Evolutionary conservation across 2,329 filamentous ascomycete genomes (phyloP).

Genomic region (Fonsecaea nubica): DNA sequence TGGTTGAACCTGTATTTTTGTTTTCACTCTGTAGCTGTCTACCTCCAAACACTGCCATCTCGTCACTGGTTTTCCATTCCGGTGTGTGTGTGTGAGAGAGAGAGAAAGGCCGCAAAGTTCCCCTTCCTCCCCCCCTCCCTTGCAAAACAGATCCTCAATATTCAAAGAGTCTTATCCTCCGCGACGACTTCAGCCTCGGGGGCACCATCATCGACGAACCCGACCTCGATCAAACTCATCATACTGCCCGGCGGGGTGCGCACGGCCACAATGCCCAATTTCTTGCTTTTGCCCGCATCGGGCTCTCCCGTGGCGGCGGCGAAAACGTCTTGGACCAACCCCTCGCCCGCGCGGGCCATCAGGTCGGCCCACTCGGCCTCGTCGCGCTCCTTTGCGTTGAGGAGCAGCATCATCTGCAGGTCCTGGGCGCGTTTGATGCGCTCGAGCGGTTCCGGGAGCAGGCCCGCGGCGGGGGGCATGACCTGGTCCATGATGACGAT

Average conservation of each 20-base stretch:
- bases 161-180: too few relatives aligned
- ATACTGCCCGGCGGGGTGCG: constrained; percentile 30
- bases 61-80: neutral
- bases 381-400: constrained; percentile 57
- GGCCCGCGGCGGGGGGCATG: constrained; percentile 24
- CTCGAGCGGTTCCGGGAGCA: constrained; percentile 26
- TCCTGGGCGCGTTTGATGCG: constrained; percentile 44
- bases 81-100: neutral
- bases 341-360: constrained; percentile 23
- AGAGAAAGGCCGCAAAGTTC: too few relatives aligned
- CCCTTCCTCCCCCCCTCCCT: neutral
- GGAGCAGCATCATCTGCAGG: constrained; percentile 59
- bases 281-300: constrained; percentile 3
- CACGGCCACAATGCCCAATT: constrained; percentile 30
- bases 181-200: neutral
- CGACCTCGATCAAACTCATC: constrained; percentile 37
- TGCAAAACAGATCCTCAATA: neutral
- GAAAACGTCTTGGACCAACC: constrained; percentile 16
- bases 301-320: constrained; percentile 5
- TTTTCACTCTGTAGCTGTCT: neutral
- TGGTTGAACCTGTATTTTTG: neutral
- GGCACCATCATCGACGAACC: constrained; percentile 20
- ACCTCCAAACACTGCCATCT: neutral
- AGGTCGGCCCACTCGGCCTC: constrained; percentile 30
- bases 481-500: constrained; percentile 35